These are phyloP conservation scores for Sanghuangporus baumii DNA, from an alignment of 1,284 basidiomycete genomes.

Conservation along the genomic window DNA sequence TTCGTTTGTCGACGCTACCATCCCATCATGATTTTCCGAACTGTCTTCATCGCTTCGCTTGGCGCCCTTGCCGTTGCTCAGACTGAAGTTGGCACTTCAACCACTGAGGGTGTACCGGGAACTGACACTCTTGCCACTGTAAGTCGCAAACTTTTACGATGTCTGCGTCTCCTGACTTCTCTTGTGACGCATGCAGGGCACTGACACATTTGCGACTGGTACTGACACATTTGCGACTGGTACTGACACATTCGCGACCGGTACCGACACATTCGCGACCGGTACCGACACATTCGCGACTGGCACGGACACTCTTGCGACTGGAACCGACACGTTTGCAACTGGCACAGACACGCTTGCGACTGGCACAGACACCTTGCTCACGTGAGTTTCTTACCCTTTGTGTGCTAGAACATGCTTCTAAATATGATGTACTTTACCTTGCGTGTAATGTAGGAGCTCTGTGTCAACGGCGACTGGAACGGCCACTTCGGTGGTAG, in stretches of 20 bases:
- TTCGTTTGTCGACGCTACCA: background rate
- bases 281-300: background rate
- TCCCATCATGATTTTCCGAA: background rate
- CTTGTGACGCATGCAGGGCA: background rate
- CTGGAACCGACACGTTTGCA: background rate
- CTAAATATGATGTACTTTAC: background rate
- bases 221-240: background rate
- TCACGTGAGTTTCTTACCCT: background rate
- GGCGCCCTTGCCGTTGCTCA: background rate
- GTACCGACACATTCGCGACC: background rate
- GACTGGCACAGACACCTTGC: background rate
- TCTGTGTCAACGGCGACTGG: background rate
- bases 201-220: background rate
- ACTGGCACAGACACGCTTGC: background rate
- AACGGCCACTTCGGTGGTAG: background rate
- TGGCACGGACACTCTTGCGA: background rate
- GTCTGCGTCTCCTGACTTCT: background rate
- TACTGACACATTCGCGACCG: background rate
- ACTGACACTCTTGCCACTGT: background rate
- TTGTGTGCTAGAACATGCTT: background rate
- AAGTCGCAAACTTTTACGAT: background rate
- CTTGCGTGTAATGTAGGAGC: background rate
- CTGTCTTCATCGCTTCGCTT: conserved; percentile 1
- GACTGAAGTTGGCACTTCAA: background rate
- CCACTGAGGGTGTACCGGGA: background rate